Evolutionary conservation across 75 land plant species (phyloP).

Genomic region (Pinus tabuliformis): DNA sequence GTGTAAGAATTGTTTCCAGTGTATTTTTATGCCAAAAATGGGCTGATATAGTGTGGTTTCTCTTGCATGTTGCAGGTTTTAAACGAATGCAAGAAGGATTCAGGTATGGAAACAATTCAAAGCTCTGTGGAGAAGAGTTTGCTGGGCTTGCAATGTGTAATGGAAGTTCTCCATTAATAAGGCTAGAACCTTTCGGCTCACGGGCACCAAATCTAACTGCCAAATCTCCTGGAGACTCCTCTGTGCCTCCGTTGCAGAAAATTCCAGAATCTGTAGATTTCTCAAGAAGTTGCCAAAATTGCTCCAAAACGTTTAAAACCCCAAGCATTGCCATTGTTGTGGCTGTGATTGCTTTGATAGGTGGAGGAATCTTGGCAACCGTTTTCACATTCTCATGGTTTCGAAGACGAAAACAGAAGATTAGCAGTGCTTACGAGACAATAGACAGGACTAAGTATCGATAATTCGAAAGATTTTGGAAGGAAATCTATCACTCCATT

Average conservation of each 20-base stretch:
- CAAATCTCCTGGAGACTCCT: background rate
- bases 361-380: too few relatives aligned
- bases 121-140: conserved; percentile 70
- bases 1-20: background rate
- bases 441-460: too few relatives aligned
- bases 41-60: background rate
- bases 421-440: too few relatives aligned
- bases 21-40: background rate
- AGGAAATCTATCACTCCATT: too few relatives aligned
- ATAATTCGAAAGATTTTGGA: too few relatives aligned
- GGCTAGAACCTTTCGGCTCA: conserved; percentile 38
- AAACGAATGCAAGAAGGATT: conserved; percentile 56
- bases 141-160: conserved; percentile 32
- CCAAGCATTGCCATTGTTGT: too few relatives aligned
- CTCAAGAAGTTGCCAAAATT: conserved; percentile 8
- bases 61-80: conserved; percentile 40
- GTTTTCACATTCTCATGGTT: too few relatives aligned
- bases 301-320: too few relatives aligned
- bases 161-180: conserved; percentile 2
- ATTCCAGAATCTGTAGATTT: conserved; percentile 52
- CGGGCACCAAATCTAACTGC: conserved; percentile 7
- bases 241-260: conserved; percentile 4
- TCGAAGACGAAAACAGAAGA: too few relatives aligned
- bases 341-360: too few relatives aligned
- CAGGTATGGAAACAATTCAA: conserved; percentile 63